These are phyloP conservation scores for Termitomyces sp. DNA, from an alignment of 768 basidiomycete species.

Conservation along the genomic window DNA sequence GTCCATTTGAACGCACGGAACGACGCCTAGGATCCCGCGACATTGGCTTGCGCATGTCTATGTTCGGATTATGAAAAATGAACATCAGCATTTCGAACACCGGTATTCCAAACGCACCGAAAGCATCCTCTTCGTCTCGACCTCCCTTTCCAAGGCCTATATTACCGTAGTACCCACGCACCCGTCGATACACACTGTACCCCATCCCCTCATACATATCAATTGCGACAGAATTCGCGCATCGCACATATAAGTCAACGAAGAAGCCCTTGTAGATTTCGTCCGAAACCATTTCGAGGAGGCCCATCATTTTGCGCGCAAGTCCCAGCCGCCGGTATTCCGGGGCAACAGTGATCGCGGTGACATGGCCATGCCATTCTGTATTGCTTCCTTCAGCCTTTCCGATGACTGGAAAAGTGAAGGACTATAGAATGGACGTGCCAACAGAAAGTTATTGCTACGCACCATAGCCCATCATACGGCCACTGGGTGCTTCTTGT, in stretches of 20 bases:
- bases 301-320: constrained; percentile 79
- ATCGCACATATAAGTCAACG: constrained; percentile 94
- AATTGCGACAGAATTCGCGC: constrained; percentile 79
- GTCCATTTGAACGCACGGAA: constrained; percentile 66
- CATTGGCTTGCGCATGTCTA: constrained; percentile 72
- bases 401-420: constrained; percentile 56
- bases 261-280: constrained; percentile 80
- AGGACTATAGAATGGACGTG: constrained; percentile 1
- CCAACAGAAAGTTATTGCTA: constrained; percentile 4
- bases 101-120: constrained; percentile 52
- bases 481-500: constrained; percentile 74
- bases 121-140: constrained; percentile 85
- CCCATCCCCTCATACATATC: constrained; percentile 90
- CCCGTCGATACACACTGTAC: constrained; percentile 88
- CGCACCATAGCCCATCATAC: constrained; percentile 93
- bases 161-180: constrained; percentile 84
- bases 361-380: constrained; percentile 95
- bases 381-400: constrained; percentile 77
- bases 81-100: background rate
- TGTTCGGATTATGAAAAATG: background rate
- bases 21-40: constrained; percentile 55
- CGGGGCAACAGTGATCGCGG: constrained; percentile 91
- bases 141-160: constrained; percentile 74
- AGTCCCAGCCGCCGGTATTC: constrained; percentile 87
- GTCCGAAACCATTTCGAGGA: constrained; percentile 84